phyloP scores from a whole-genome alignment of 306 rosid genomes.

The Cajanus cajan region DNA sequence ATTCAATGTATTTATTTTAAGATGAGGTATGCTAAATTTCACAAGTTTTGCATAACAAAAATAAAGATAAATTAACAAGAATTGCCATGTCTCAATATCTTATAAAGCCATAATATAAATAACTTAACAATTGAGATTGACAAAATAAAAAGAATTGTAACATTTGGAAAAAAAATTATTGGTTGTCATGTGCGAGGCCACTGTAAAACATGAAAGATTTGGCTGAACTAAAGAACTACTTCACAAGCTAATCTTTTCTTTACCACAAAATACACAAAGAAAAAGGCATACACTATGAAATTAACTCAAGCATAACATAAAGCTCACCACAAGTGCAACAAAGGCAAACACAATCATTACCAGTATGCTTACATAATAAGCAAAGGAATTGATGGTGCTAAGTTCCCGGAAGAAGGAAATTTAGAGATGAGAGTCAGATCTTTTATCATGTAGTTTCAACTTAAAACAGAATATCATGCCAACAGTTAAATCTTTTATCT shows the following conservation, averaged over 20 bases:
- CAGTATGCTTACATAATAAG: conserved; percentile 84
- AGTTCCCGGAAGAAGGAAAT: too few relatives aligned
- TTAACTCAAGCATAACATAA: background rate
- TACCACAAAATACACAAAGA: background rate
- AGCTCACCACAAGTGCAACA: conserved; percentile 6
- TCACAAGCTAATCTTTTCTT: conserved; percentile 15
- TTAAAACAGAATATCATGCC: too few relatives aligned
- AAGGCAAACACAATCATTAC: conserved; percentile 11
- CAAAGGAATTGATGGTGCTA: too few relatives aligned
- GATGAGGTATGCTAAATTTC: background rate
- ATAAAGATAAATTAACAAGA: background rate
- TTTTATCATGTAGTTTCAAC: too few relatives aligned
- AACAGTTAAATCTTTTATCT: too few relatives aligned
- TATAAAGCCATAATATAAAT: conserved; percentile 10
- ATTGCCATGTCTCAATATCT: background rate
- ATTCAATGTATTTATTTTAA: background rate
- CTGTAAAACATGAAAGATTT: conserved; percentile 11
- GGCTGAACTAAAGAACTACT: background rate
- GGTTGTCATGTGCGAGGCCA: background rate
- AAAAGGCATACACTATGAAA: background rate
- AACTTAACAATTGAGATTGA: background rate
- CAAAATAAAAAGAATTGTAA: conserved; percentile 20
- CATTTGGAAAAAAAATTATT: background rate
- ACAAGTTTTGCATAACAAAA: background rate
- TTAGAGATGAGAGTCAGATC: too few relatives aligned